phyloP scores from a whole-genome alignment of 2,329 filamentous ascomycete species.

The Phaeophleospora eucalypticola region DNA sequence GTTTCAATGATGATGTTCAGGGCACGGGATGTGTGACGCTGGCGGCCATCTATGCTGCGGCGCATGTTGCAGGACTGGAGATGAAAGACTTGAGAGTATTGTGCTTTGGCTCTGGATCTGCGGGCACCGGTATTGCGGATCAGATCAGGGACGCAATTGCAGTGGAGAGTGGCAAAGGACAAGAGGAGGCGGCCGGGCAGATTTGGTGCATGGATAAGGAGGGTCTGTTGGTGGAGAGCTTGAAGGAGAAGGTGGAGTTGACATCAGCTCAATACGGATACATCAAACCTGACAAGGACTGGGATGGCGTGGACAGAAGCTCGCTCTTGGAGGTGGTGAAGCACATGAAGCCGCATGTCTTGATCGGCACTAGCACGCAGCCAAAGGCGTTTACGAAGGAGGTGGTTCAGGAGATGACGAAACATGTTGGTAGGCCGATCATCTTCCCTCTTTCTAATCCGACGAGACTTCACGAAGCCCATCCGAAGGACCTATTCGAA shows the following conservation, averaged over 20 bases:
- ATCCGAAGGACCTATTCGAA: slow-evolving; percentile 67
- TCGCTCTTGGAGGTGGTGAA: slow-evolving; percentile 65
- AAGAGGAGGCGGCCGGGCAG: slow-evolving; percentile 70
- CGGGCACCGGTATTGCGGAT: slow-evolving; percentile 81
- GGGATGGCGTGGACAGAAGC: slow-evolving; percentile 54
- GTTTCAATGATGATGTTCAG: slow-evolving; percentile 90
- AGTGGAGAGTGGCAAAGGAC: slow-evolving; percentile 60
- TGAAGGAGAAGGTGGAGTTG: slow-evolving; percentile 56
- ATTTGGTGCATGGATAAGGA: slow-evolving; percentile 77
- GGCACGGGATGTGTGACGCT: slow-evolving; percentile 85
- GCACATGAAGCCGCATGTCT: slow-evolving; percentile 69
- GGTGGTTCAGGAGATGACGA: slow-evolving; percentile 70
- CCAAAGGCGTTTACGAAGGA: slow-evolving; percentile 72
- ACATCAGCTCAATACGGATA: slow-evolving; percentile 65
- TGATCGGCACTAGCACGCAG: slow-evolving; percentile 79
- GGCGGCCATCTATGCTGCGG: slow-evolving; percentile 72
- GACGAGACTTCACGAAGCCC: slow-evolving; percentile 76
- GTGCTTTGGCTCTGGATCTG: slow-evolving; percentile 75
- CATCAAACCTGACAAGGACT: slow-evolving; percentile 61
- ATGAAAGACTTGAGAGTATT: slow-evolving; percentile 67
- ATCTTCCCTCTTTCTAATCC: slow-evolving; percentile 86
- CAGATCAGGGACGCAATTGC: slow-evolving; percentile 77
- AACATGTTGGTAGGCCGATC: slow-evolving; percentile 70
- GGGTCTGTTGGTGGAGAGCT: slow-evolving; percentile 61
- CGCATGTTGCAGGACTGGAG: slow-evolving; percentile 64